Evolutionary conservation across 768 basidiomycete genomes (phyloP).

Genomic region (Mrakia hoshinonis): DNA sequence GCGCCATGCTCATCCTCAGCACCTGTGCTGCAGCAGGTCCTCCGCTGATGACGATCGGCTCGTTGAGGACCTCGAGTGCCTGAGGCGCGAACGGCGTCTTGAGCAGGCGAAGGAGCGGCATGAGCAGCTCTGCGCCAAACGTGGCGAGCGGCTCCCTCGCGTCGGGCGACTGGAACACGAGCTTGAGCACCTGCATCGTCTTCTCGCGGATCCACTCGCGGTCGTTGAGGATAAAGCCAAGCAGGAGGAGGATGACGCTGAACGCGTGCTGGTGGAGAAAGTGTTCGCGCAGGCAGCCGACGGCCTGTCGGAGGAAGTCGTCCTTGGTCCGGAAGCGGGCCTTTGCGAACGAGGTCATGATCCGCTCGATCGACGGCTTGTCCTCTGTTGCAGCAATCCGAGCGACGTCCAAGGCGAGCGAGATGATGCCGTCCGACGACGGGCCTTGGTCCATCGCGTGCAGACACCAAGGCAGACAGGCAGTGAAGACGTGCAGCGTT

Average conservation of each 20-base stretch:
- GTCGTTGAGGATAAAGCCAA: slow-evolving; percentile 74
- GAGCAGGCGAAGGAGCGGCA: slow-evolving; percentile 81
- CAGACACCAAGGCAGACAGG: slow-evolving; percentile 79
- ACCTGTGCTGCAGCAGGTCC: slow-evolving; percentile 65
- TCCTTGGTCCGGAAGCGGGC: slow-evolving; percentile 81
- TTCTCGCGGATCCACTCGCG: slow-evolving; percentile 74
- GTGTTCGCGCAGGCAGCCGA: slow-evolving; percentile 73
- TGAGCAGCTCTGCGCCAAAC: slow-evolving; percentile 75
- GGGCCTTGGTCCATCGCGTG: slow-evolving; percentile 62
- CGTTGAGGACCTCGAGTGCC: slow-evolving; percentile 87
- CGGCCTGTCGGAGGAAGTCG: slow-evolving; percentile 84
- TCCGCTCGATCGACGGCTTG: slow-evolving; percentile 68
- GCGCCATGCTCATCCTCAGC: slow-evolving; percentile 81
- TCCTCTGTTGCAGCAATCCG: slow-evolving; percentile 63
- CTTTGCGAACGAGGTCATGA: slow-evolving; percentile 83
- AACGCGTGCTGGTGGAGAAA: slow-evolving; percentile 62
- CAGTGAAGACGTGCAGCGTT: slow-evolving; percentile 47
- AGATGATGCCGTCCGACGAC: slow-evolving; percentile 53
- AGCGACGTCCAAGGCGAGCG: slow-evolving; percentile 65
- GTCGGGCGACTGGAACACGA: slow-evolving; percentile 76
- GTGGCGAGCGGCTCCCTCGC: slow-evolving; percentile 60
- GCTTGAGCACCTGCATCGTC: slow-evolving; percentile 77
- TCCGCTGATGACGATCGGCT: slow-evolving; percentile 70
- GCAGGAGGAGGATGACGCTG: slow-evolving; percentile 72
- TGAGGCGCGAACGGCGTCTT: slow-evolving; percentile 74